Base-by-base conservation (phyloP, 2,329 filamentous ascomycete species). In the Colletotrichum musicola region DNA sequence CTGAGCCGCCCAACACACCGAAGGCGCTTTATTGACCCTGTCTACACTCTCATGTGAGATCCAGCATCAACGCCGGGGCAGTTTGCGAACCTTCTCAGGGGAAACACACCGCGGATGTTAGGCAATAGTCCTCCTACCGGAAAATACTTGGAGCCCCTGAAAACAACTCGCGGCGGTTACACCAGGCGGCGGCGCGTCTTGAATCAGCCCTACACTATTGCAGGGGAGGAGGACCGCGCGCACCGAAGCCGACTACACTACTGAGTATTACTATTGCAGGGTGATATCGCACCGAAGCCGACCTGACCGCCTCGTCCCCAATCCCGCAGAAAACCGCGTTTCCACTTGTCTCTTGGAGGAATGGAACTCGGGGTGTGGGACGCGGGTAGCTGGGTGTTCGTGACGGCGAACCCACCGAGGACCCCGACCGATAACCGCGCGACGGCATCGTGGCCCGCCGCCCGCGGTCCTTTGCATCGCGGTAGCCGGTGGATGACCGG, bases 371-470 rank as follows among this genome's bases (percentile, higher is more conserved):
- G 49, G 59, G 59, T 42, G 14, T 54, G 59, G 59, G 49, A 54
- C 51, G 51, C 27, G 51, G 51, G 27, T 22, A 62, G 30, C 49
- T 16, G 16, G 20, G 20, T 20, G 22, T 54, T 54, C 49, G 27
- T 47, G 35, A 53, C 4, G 13, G 22, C 58, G 42, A 51, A 61
- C 35, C 59, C 49, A 62, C 49, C 54, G 58, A 61, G 30, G 47
- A 9, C 40, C 18, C 47, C 49, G 62, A 65, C 65, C 62, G 65
- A 68, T n/a, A 65, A 55, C 65, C 65, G 40, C 40, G 62, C 55
- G 20, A 42, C 42, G 65, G 54, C 61, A 60, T 68, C 55, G 42
- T 42, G 44, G 22, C 44, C 38, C 60, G 40, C 53, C 25, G 49
- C 38, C 25, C 40, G 35, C 50, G 18, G 40, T 42, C 4, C 4